These are phyloP conservation scores for Chaetomium strumarium DNA, from an alignment of 2,329 filamentous ascomycete species.

Conservation along the genomic window DNA sequence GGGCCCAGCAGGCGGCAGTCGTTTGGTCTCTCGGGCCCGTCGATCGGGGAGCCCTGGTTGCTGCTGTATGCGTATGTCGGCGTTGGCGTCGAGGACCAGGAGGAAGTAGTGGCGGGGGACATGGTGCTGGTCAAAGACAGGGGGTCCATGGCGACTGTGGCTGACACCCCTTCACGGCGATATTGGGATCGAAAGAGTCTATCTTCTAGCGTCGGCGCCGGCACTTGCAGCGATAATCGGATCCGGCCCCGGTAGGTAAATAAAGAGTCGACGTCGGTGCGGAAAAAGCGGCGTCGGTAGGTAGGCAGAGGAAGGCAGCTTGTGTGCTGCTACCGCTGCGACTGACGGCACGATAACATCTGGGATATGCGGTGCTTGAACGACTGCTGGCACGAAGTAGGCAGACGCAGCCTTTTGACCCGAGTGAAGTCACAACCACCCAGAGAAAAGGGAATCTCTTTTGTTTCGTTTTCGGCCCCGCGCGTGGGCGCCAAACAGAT, in stretches of 20 bases:
- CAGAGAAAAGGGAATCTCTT: background rate
- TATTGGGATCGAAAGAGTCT: background rate
- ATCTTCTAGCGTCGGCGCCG: background rate
- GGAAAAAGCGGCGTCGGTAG: background rate
- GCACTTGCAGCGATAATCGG: background rate
- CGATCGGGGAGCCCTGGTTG: constrained; percentile 9
- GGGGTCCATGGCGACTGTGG: constrained; percentile 17
- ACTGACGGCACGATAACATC: constrained; percentile 16
- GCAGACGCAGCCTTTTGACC: background rate
- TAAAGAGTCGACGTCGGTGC: background rate
- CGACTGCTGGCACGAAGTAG: background rate
- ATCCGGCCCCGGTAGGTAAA: no score
- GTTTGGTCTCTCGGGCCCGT: constrained; percentile 14
- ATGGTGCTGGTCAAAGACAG: constrained; percentile 8
- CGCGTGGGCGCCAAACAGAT: background rate
- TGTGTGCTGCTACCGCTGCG: constrained; percentile 18
- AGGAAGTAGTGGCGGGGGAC: background rate
- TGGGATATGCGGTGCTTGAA: constrained; percentile 8
- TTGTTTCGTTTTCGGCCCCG: constrained; percentile 4
- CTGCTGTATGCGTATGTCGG: background rate
- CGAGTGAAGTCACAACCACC: background rate
- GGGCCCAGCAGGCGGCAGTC: constrained; percentile 85
- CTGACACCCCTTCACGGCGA: background rate
- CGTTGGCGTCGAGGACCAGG: background rate
- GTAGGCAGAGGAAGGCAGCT: constrained; percentile 8